These are phyloP conservation scores for Termitomyces sp. DNA, from an alignment of 768 basidiomycete genomes.

Conservation along the genomic window DNA sequence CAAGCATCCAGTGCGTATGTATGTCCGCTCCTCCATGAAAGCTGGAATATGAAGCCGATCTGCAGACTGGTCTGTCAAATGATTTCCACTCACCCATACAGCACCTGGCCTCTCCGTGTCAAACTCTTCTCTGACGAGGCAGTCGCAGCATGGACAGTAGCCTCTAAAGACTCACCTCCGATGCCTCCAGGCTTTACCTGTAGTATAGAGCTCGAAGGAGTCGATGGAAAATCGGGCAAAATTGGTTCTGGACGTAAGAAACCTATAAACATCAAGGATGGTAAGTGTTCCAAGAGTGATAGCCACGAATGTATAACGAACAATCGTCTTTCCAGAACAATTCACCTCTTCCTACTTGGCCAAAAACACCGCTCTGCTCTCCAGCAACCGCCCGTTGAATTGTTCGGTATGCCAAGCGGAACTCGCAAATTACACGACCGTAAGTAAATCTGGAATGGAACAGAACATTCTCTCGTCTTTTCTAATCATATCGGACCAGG, in stretches of 20 bases:
- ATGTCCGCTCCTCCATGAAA: background rate
- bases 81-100: conserved; percentile 63
- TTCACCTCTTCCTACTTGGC: conserved; percentile 45
- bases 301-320: background rate
- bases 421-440: conserved; percentile 35
- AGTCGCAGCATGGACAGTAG: conserved; percentile 44
- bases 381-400: conserved; percentile 23
- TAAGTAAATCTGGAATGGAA: conserved; percentile 19
- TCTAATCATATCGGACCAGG: conserved; percentile 25
- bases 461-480: background rate
- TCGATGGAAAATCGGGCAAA: conserved; percentile 57
- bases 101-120: conserved; percentile 67
- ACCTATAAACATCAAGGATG: conserved; percentile 54
- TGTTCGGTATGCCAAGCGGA: conserved; percentile 45
- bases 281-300: conserved; percentile 25
- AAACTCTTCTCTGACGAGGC: conserved; percentile 70
- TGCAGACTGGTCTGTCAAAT: conserved; percentile 56
- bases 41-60: background rate
- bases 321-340: conserved; percentile 25
- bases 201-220: conserved; percentile 57
- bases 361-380: conserved; percentile 41
- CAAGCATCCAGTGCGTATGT: conserved; percentile 40
- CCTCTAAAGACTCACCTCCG: conserved; percentile 19
- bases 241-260: conserved; percentile 47
- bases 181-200: conserved; percentile 51